Evolutionary conservation across 75 land plant genomes (phyloP).

Genomic region (Pinus taeda): DNA sequence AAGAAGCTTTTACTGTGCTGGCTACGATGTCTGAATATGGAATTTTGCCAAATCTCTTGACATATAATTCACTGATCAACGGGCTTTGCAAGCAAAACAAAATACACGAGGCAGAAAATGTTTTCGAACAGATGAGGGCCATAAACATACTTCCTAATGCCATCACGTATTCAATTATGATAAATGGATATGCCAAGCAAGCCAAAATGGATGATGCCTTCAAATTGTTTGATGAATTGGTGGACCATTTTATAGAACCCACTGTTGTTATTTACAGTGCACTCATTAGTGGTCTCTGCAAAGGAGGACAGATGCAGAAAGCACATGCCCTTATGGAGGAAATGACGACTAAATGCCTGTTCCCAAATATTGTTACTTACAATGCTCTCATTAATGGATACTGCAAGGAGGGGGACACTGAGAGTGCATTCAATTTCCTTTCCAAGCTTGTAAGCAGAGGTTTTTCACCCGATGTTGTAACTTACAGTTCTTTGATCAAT

Average conservation of each 20-base stretch:
- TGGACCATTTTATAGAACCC: conserved; percentile 32
- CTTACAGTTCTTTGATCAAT: conserved; percentile 41
- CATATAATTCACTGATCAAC: not conserved
- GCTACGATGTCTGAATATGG: not conserved
- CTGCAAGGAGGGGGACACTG: conserved; percentile 37
- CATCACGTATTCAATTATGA: conserved; percentile 9
- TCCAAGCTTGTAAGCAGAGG: conserved; percentile 35
- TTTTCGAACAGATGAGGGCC: not conserved
- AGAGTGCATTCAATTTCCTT: conserved; percentile 45
- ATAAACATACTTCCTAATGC: not conserved
- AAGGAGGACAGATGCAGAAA: conserved; percentile 40
- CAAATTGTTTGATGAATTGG: conserved; percentile 50
- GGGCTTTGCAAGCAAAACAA: conserved; percentile 1
- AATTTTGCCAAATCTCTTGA: not conserved
- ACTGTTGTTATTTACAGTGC: conserved; percentile 53
- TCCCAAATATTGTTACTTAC: conserved; percentile 47
- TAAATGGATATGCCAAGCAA: conserved; percentile 53
- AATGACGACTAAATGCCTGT: conserved; percentile 49
- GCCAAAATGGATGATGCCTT: conserved; percentile 33
- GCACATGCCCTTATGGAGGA: conserved; percentile 47
- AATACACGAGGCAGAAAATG: not conserved
- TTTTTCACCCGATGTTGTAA: conserved; percentile 33
- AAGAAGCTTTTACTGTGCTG: not conserved
- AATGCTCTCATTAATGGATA: conserved; percentile 53
- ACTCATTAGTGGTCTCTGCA: conserved; percentile 51